Conservation (phyloP, 192 early-diverging fungal genomes). For the Backusella parvicylindrica region DNA sequence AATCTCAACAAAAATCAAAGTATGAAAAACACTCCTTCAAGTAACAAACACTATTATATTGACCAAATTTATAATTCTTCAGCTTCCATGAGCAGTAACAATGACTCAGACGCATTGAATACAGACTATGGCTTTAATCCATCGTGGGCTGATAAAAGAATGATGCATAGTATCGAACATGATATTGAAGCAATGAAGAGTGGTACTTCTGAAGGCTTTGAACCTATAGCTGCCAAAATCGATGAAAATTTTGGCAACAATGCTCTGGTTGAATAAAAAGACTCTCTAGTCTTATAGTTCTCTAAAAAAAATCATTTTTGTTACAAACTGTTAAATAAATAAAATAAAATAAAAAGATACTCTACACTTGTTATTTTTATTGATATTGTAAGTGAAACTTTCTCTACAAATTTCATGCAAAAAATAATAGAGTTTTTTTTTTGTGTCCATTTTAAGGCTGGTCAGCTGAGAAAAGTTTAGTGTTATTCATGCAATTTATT, state of each 20-base stretch:
- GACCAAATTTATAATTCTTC: not conserved
- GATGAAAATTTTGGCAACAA: slow-evolving; percentile 16
- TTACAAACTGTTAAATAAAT: not conserved
- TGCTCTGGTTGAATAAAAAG: not conserved
- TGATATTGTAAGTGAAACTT: not conserved
- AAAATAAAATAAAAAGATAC: not conserved
- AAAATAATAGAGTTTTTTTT: not conserved
- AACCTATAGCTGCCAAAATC: slow-evolving; percentile 3
- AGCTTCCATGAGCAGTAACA: not conserved
- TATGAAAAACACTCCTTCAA: not conserved
- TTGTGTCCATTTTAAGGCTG: too few species aligned
- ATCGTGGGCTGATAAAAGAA: not conserved
- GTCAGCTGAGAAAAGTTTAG: not conserved
- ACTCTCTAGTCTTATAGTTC: not conserved
- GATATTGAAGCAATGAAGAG: slow-evolving; percentile 12
- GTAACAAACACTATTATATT: not conserved
- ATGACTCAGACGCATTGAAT: not conserved
- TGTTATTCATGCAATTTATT: not conserved
- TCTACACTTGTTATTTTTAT: not conserved
- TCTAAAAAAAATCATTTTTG: not conserved
- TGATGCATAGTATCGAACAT: not conserved
- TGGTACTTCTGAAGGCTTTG: not conserved
- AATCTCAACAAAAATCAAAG: not conserved
- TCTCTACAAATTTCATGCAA: not conserved
- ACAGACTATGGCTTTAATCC: not conserved